Conservation (phyloP, 73 alveolate species). For the Paramecium biaurelia region DNA sequence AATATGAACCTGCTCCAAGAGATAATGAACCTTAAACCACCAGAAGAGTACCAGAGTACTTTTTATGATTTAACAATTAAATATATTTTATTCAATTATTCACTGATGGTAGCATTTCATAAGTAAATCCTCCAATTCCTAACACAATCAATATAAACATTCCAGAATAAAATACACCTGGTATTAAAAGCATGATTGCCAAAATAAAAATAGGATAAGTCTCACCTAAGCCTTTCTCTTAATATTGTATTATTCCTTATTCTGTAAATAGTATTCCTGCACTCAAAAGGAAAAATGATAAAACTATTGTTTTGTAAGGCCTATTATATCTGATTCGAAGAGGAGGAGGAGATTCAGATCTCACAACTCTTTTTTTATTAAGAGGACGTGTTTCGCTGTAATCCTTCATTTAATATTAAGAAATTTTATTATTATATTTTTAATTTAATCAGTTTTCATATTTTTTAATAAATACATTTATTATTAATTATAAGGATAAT, state of each 20-base stretch:
- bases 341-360: constrained; percentile 51
- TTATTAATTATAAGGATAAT: too few species aligned
- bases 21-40: constrained; percentile 65
- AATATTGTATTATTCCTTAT: neutral
- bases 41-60: constrained; percentile 68
- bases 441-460: neutral
- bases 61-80: constrained; percentile 47
- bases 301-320: constrained; percentile 35
- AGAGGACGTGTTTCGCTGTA: constrained; percentile 18
- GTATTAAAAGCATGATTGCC: constrained; percentile 12
- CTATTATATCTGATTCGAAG: constrained; percentile 2
- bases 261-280: constrained; percentile 17
- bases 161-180: neutral
- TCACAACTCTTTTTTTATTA: constrained; percentile 6
- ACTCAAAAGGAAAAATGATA: neutral
- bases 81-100: constrained; percentile 23
- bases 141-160: constrained; percentile 2
- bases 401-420: neutral
- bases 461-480: too few species aligned
- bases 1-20: constrained; percentile 69
- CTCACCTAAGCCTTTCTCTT: constrained; percentile 7
- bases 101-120: constrained; percentile 33
- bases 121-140: constrained; percentile 28
- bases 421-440: neutral
- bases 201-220: constrained; percentile 35